Base-by-base conservation (phyloP, 441 rosid species). In the Metrosideros polymorpha region DNA sequence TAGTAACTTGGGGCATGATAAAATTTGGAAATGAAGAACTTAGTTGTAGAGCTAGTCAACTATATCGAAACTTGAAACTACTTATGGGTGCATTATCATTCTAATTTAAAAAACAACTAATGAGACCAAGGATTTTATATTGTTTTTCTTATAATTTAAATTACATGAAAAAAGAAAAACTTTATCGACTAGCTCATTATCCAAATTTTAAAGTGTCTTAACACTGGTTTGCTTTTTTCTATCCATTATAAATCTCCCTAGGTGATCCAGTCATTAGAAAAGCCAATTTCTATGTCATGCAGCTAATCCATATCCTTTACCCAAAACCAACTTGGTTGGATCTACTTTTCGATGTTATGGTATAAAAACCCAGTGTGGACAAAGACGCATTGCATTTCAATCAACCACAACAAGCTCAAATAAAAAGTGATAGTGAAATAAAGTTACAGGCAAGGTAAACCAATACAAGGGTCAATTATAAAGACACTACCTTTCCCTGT, bases 401-500 rank as follows among this genome's bases (percentile, higher is more conserved):
- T 66, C 79, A 12, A 66, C 79, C 47, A 66, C 47, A 35, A 35
- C 47, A 71, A 24, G 79, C 79, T 71, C 47, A 42, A 61, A n/a
- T 53, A 88, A n/a, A 83, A 27, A 32, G 51, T 63, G n/a, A 83
- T 55, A 82, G 54, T 49, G 75, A 51, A 45, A 43, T 57, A 82
- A 82, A 84, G 83, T 50, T 25, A 50, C 10, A 18, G 24, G 54
- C n/a, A 51, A 30, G 25, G 39, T 29, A 82, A 27, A 50, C 54
- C 39, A 18, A 30, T 51, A 10, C 27, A 82, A 82, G 43, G 59
- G 39, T 82, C 84, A 29, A 66, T 10, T 71, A 35, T 71, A 30
- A 82, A 82, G 55, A 47, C 39, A 39, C 88, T 86, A 96, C 99
- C 98, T 97, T 88, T 92, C 95, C 88, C 98, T 94, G 75, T 96